Base-by-base conservation (phyloP, 768 basidiomycete species). In the Termitomyces sp. region DNA sequence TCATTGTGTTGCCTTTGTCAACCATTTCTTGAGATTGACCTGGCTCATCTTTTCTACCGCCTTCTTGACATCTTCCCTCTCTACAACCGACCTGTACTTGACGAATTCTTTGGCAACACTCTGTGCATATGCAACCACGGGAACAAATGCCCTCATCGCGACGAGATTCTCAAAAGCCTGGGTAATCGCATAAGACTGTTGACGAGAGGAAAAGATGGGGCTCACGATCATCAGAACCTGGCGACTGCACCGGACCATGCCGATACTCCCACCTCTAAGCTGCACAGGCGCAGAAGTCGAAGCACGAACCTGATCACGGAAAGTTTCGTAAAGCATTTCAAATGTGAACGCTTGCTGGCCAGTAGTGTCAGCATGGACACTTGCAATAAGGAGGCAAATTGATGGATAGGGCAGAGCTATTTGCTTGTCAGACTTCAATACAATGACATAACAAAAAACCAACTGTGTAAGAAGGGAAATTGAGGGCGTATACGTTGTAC, bases 291-390 rank as follows among this genome's bases (percentile, higher is more conserved):
- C 89, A 8, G 87, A 82, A 11, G 79, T 78, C 6, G 90, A 88
- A 22, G 85, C 78, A 22, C 87, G 84, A 20, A 89, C 80, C 71
- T 91, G 89, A 61, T 86, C 82, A 22, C 85, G 83, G 69, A 95
- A 94, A 34, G 79, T 78, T 54, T 92, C 90, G 61, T 89, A 81
- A 8, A 96, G 81, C 87, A 95, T 93, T 66, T 95, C 93, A 68
- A 98, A 96, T 33, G 91, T 98, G 72, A 97, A 86, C 15, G 75
- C 74, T 20, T 88, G 79, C 59, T 94, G 88, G 0, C 95, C 95
- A 6, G 85, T 83, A 11, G 86, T 87, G 27, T 85, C 75, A 4
- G 85, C 79, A 67, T 97, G 95, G 66, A 86, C 80, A 15, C 86
- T 81, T n/a, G 95, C 89, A 59, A 98, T 88, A 45, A 97, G 80